phyloP scores from a whole-genome alignment of 805 yeast species.

The Barnettozyma californica region DNA sequence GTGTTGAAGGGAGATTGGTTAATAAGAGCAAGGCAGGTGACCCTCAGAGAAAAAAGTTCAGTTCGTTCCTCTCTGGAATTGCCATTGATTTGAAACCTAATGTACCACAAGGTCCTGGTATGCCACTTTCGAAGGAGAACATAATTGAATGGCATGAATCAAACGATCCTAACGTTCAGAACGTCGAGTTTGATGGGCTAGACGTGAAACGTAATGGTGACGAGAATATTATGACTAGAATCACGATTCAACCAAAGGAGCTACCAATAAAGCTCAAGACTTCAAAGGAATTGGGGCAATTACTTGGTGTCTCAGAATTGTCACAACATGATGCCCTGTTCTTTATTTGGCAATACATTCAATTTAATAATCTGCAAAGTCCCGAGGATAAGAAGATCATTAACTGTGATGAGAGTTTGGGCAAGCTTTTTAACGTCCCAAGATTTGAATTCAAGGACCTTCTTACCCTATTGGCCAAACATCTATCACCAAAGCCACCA shows the following conservation, averaged over 20 bases:
- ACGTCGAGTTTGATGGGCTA: conserved; percentile 75
- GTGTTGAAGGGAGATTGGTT: conserved; percentile 81
- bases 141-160: conserved; percentile 86
- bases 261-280: conserved; percentile 62
- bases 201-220: conserved; percentile 80
- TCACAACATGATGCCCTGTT: conserved; percentile 84
- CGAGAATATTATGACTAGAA: conserved; percentile 56
- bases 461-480: conserved; percentile 60
- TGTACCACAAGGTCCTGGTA: not conserved
- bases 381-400: conserved; percentile 50
- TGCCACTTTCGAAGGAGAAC: conserved; percentile 22
- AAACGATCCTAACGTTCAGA: conserved; percentile 36
- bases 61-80: conserved; percentile 76
- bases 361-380: conserved; percentile 59
- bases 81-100: conserved; percentile 61
- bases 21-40: conserved; percentile 44
- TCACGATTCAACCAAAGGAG: conserved; percentile 78
- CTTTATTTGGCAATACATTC: conserved; percentile 72
- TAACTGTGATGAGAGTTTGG: conserved; percentile 43
- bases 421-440: conserved; percentile 40
- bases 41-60: conserved; percentile 55
- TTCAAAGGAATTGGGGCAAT: conserved; percentile 57
- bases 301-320: conserved; percentile 72
- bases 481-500: conserved; percentile 75
- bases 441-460: conserved; percentile 66